A percentile compares a stretch with the other conserved stretches of the same genome.
phyloP scores from a whole-genome alignment of 1,284 basidiomycete species.

The Sporisorium iseilematis-ciliati region DNA sequence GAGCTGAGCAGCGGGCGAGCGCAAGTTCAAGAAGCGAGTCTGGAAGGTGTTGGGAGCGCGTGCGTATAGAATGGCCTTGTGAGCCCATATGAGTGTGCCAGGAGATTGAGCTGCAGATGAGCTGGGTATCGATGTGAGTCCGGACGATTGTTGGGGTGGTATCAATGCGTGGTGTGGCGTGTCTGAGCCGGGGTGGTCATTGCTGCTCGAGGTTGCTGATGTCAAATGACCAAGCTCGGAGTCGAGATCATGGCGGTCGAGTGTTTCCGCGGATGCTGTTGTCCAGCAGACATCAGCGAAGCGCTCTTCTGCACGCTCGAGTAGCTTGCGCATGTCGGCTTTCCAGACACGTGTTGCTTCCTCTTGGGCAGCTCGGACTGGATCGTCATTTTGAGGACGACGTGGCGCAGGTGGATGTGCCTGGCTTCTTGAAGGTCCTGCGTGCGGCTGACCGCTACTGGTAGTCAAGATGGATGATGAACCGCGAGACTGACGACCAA shows the following conservation, averaged over 20 bases:
- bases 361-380: slow-evolving; percentile 41
- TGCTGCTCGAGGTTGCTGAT: background rate
- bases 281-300: slow-evolving; percentile 65
- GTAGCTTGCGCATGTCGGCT: slow-evolving; percentile 49
- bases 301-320: slow-evolving; percentile 48
- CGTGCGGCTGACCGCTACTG: background rate
- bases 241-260: slow-evolving; percentile 22
- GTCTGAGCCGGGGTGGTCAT: slow-evolving; percentile 2
- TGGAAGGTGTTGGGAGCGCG: slow-evolving; percentile 75
- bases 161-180: slow-evolving; percentile 6
- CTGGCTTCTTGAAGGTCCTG: slow-evolving; percentile 16
- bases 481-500: background rate
- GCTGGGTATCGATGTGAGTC: slow-evolving; percentile 16
- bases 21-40: slow-evolving; percentile 78
- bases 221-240: slow-evolving; percentile 15
- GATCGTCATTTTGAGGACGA: slow-evolving; percentile 16
- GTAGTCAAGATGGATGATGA: background rate
- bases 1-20: slow-evolving; percentile 58
- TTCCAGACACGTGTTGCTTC: slow-evolving; percentile 54
- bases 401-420: background rate
- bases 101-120: background rate
- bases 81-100: slow-evolving; percentile 77
- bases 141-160: slow-evolving; percentile 5
- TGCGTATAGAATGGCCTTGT: slow-evolving; percentile 96
- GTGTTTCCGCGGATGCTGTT: slow-evolving; percentile 6